Conservation (phyloP, 2,329 filamentous ascomycete species). For the Cyanodermella asteris region DNA sequence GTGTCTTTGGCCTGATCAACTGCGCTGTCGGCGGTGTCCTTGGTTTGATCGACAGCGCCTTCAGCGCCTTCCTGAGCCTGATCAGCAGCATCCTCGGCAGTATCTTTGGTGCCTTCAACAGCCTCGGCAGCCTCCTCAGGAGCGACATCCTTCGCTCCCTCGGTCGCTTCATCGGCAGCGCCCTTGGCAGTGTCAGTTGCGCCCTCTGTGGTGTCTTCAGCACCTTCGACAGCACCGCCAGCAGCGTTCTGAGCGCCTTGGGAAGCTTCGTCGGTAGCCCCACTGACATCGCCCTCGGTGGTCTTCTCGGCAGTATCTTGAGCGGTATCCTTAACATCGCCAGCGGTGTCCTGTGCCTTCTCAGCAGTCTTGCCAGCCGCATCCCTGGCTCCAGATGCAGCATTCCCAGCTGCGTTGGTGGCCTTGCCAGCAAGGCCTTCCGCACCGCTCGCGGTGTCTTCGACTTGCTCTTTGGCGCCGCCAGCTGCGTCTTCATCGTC, state of each 20-base stretch:
- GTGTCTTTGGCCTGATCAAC: slow-evolving; percentile 10
- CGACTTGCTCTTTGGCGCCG: slow-evolving; percentile 8
- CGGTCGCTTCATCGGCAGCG: slow-evolving; percentile 4
- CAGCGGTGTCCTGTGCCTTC: slow-evolving; percentile 1
- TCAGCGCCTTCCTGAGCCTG: slow-evolving; percentile 5
- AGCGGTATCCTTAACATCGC: slow-evolving; percentile 3
- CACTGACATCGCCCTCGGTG: slow-evolving; percentile 13
- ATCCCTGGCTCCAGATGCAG: slow-evolving; percentile 7
- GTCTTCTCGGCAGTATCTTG: slow-evolving; percentile 6
- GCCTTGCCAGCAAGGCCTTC: slow-evolving; percentile 10
- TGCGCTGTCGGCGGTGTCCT: slow-evolving; percentile 4
- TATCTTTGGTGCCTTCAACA: slow-evolving; percentile 9
- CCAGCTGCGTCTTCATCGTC: slow-evolving; percentile 6
- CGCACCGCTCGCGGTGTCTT: slow-evolving; percentile 2
- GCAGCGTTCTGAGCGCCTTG: slow-evolving; percentile 13
- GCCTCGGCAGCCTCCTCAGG: slow-evolving; percentile 5
- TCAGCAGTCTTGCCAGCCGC: slow-evolving; percentile 6
- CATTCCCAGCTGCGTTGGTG: slow-evolving; percentile 2
- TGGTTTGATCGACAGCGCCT: slow-evolving; percentile 8
- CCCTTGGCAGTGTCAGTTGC: slow-evolving; percentile 8
- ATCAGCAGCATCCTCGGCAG: slow-evolving; percentile 10
- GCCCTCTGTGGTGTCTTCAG: slow-evolving; percentile 4
- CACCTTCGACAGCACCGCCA: slow-evolving; percentile 1
- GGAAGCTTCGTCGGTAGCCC: slow-evolving; percentile 30
- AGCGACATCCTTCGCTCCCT: slow-evolving; percentile 8